Evolutionary conservation across 2,329 filamentous ascomycete species (phyloP).

Genomic region (Neopestalotiopsis sp.): DNA sequence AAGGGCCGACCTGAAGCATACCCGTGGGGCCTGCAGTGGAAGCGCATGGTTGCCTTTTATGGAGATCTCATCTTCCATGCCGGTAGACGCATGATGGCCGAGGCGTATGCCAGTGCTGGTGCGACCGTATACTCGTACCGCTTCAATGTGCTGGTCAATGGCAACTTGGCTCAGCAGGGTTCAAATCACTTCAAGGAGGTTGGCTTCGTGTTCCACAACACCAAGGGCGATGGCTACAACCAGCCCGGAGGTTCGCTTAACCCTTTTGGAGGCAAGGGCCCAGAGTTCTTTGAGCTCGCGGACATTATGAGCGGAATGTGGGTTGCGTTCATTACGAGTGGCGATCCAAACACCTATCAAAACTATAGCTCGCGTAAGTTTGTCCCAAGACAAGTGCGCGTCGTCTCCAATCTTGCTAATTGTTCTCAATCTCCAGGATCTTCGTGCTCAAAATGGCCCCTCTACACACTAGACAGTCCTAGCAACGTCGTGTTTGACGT

Average conservation of each 20-base stretch:
- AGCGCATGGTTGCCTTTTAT: constrained; percentile 37
- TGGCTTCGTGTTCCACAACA: constrained; percentile 60
- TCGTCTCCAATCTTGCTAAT: not conserved
- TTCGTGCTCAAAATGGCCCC: constrained; percentile 43
- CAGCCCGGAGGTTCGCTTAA: constrained; percentile 34
- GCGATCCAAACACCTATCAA: constrained; percentile 47
- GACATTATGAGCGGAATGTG: constrained; percentile 57
- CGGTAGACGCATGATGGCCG: constrained; percentile 49
- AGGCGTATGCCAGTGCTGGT: constrained; percentile 44
- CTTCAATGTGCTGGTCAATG: constrained; percentile 47
- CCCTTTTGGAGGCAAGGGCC: constrained; percentile 47
- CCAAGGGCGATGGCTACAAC: constrained; percentile 51
- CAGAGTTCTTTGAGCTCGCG: constrained; percentile 47
- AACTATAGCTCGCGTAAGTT: not conserved
- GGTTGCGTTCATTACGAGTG: constrained; percentile 53
- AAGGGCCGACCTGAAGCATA: constrained; percentile 51
- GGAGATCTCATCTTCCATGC: constrained; percentile 64
- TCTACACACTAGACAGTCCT: constrained; percentile 45
- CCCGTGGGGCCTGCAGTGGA: constrained; percentile 46
- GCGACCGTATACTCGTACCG: constrained; percentile 57
- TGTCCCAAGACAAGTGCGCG: too few relatives aligned
- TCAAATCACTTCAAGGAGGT: constrained; percentile 53
- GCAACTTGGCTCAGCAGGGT: constrained; percentile 30
- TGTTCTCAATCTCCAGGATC: not conserved
- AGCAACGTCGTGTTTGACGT: constrained; percentile 57